Conservation (phyloP, 2,329 filamentous ascomycete genomes). For the Colletotrichum sp. region DNA sequence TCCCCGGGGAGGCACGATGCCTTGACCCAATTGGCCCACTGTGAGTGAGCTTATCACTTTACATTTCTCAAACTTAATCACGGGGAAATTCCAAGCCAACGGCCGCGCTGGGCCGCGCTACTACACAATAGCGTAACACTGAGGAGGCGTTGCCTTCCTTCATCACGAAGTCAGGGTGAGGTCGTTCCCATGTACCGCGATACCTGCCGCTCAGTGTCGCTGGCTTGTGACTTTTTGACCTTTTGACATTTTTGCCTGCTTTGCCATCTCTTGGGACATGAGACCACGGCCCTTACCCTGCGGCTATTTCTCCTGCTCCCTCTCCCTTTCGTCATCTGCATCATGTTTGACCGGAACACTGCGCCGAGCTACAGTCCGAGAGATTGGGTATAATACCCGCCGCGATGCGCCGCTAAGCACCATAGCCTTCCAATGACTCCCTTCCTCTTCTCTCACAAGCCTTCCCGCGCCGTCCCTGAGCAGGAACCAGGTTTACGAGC, state of each 20-base stretch:
- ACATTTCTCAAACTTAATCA: conserved; percentile 1
- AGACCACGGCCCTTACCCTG: not conserved
- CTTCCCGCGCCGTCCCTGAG: not conserved
- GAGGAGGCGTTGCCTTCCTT: not conserved
- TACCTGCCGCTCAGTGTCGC: not conserved
- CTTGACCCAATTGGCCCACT: not conserved
- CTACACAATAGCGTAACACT: not conserved
- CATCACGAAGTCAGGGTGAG: not conserved
- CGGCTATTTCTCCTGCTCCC: not conserved
- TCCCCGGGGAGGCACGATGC: not conserved
- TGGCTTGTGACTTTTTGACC: not conserved
- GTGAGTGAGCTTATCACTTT: not conserved
- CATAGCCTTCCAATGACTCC: not conserved
- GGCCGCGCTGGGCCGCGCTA: not conserved
- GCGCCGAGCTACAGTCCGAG: not conserved
- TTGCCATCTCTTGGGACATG: not conserved
- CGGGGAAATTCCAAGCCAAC: conserved; percentile 11
- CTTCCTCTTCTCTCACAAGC: not conserved
- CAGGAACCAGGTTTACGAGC: not conserved
- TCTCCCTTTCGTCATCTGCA: not conserved
- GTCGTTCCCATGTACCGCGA: not conserved
- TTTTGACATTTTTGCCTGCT: not conserved
- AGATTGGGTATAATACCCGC: not conserved
- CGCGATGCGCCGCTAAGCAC: not conserved
- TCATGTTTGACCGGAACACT: not conserved